These are phyloP conservation scores for Verticillium albo-atrum DNA, from an alignment of 2,329 filamentous ascomycete genomes.

Conservation along the genomic window DNA sequence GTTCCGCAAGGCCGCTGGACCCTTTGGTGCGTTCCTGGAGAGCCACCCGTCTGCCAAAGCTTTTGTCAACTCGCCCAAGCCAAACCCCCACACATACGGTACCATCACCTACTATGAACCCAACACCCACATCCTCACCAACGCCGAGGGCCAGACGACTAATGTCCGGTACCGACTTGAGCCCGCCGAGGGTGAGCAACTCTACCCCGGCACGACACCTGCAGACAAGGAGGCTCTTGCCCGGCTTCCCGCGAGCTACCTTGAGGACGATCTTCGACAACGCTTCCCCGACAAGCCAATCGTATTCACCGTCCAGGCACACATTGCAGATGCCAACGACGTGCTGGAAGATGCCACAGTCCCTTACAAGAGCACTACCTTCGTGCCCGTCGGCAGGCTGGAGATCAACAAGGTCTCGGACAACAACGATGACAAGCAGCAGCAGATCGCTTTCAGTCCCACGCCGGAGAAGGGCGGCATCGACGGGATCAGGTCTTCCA, in stretches of 20 bases:
- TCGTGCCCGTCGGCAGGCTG: constrained; percentile 5
- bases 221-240: background rate
- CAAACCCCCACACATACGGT: constrained; percentile 1
- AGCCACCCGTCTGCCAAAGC: background rate
- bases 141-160: background rate
- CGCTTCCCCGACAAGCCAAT: constrained; percentile 3
- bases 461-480: constrained; percentile 8
- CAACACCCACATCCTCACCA: constrained; percentile 3
- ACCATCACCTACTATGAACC: constrained; percentile 1
- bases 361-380: constrained; percentile 10
- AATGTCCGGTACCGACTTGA: constrained; percentile 1
- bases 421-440: constrained; percentile 6
- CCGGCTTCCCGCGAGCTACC: background rate
- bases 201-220: background rate
- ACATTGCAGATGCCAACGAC: constrained; percentile 3
- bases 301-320: background rate
- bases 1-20: background rate
- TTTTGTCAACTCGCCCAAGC: background rate
- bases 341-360: constrained; percentile 9
- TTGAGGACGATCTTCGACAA: constrained; percentile 1
- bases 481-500: constrained; percentile 7
- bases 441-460: constrained; percentile 11
- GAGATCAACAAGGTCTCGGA: constrained; percentile 6
- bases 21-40: background rate
- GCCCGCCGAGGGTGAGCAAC: background rate